Conservation (phyloP, 2,329 filamentous ascomycete genomes). For the Magnaporthales sp. region DNA sequence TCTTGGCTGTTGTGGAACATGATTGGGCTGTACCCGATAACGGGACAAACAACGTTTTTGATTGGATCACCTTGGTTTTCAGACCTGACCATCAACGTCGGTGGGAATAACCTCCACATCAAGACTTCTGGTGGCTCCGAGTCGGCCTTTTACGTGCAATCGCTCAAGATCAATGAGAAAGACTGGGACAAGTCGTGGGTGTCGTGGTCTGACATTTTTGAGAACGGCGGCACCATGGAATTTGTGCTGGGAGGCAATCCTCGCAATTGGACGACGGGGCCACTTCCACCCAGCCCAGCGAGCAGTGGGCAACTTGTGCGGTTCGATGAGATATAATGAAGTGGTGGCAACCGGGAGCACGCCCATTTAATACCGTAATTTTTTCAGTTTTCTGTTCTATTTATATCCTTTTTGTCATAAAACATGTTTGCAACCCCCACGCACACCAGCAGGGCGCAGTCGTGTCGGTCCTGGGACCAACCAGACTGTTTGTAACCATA, state of each 20-base stretch:
- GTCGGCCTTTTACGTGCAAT: slow-evolving; percentile 51
- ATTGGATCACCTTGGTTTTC: slow-evolving; percentile 56
- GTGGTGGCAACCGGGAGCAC: no score
- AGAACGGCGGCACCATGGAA: slow-evolving; percentile 51
- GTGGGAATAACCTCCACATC: slow-evolving; percentile 45
- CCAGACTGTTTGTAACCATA: no score
- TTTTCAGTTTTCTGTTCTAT: not conserved
- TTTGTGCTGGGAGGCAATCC: slow-evolving; percentile 49
- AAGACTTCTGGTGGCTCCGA: slow-evolving; percentile 38
- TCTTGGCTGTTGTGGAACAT: slow-evolving; percentile 62
- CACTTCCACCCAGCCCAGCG: slow-evolving; percentile 36
- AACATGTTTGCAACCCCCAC: not conserved
- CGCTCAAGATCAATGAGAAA: slow-evolving; percentile 54
- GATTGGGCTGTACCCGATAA: slow-evolving; percentile 60
- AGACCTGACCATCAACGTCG: slow-evolving; percentile 50
- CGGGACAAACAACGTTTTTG: slow-evolving; percentile 61
- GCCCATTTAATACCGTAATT: not conserved
- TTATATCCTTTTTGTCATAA: not conserved
- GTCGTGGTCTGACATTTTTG: slow-evolving; percentile 57
- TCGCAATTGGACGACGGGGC: slow-evolving; percentile 50
- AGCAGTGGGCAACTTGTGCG: slow-evolving; percentile 12
- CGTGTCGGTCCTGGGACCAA: not conserved
- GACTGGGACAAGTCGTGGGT: slow-evolving; percentile 58
- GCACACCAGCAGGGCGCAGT: not conserved
- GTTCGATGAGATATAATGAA: not conserved